A percentile compares a stretch with the other conserved stretches of the same genome.
Conservation (phyloP, 345 rosid species). For the Melastoma malabathricum region DNA sequence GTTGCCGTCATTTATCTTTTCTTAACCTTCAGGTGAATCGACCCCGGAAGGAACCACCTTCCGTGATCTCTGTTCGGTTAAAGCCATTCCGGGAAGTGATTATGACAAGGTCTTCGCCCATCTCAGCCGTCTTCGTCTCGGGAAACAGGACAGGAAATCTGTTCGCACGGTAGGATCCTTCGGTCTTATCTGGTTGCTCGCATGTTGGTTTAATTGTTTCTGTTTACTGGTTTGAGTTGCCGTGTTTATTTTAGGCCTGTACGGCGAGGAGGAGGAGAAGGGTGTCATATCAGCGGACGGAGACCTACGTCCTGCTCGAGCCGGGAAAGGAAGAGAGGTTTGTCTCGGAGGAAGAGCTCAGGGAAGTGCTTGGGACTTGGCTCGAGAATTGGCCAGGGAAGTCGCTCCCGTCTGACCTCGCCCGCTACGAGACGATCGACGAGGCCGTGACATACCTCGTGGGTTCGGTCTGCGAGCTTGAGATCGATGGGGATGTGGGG, state of each 20-base stretch:
- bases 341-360: constrained; percentile 66
- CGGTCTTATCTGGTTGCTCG: too few species aligned
- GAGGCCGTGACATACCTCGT: constrained; percentile 65
- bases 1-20: too few species aligned
- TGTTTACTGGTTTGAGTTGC: background rate
- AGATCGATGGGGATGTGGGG: constrained; percentile 67
- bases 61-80: too few species aligned
- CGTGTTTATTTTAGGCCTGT: constrained; percentile 10
- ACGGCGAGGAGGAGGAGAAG: constrained; percentile 43
- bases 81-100: too few species aligned
- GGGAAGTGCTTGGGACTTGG: constrained; percentile 42
- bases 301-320: constrained; percentile 62
- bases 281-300: constrained; percentile 40
- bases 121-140: too few species aligned
- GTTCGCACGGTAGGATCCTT: too few species aligned
- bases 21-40: too few species aligned
- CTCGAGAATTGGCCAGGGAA: constrained; percentile 66
- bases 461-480: constrained; percentile 63
- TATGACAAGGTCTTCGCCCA: too few species aligned
- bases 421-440: constrained; percentile 44
- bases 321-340: constrained; percentile 75
- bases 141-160: too few species aligned
- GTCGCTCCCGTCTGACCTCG: constrained; percentile 66
- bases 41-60: too few species aligned
- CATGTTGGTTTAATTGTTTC: background rate